Percentiles rank a stretch among this genome's conserved stretches.
phyloP scores from a whole-genome alignment of 2,329 filamentous ascomycete species.

The Fusarium dlaminii region DNA sequence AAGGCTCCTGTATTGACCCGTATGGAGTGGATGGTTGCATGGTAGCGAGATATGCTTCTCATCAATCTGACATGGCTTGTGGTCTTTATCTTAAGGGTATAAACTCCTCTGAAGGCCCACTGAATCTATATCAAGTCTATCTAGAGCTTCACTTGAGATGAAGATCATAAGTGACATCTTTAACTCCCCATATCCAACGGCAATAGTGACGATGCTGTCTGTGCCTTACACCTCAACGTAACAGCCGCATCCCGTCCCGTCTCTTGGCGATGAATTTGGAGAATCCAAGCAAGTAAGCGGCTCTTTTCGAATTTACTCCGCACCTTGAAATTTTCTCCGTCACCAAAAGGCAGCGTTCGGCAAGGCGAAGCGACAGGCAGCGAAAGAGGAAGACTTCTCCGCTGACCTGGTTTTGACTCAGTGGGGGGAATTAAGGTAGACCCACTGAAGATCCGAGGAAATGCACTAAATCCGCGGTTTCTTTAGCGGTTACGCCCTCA shows the following conservation, averaged over 20 bases:
- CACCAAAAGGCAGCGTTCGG: neutral
- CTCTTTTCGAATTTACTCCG: conserved; percentile 2
- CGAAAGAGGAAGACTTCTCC: neutral
- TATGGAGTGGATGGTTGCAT: neutral
- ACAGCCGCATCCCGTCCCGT: neutral
- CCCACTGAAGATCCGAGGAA: neutral
- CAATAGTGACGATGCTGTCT: neutral
- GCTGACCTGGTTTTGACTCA: neutral
- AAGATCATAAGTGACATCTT: fast-evolving
- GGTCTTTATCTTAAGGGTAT: neutral
- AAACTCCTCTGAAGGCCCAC: neutral
- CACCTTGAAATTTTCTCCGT: neutral
- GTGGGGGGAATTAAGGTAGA: conserved; percentile 1
- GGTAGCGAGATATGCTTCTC: neutral
- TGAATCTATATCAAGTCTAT: fast-evolving
- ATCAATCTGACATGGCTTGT: neutral
- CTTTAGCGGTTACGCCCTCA: neutral
- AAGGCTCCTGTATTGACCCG: neutral
- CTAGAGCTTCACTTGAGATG: fast-evolving
- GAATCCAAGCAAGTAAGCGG: conserved; percentile 4
- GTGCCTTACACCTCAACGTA: neutral
- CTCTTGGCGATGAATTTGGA: conserved; percentile 13
- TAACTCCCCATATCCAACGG: neutral
- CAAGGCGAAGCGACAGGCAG: neutral
- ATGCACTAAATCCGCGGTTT: neutral